A percentile compares a stretch with the other conserved stretches of the same genome.
Conservation (phyloP, 257 asterid species). For the Nicotiana otophora region DNA sequence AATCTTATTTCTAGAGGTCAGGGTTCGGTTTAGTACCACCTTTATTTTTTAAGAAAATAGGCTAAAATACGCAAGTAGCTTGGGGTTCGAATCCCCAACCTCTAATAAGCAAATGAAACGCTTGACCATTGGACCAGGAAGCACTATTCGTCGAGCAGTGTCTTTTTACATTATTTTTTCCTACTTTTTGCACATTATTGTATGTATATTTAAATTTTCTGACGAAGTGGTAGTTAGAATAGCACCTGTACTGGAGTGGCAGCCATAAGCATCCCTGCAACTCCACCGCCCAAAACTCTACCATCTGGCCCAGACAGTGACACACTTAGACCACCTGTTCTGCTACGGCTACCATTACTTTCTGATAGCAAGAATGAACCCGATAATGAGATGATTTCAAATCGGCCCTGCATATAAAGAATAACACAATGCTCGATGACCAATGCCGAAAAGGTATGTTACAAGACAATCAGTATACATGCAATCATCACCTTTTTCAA, state of each 20-base stretch:
- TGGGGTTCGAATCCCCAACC: too few species aligned
- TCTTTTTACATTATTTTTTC: too few species aligned
- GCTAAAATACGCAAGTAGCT: too few species aligned
- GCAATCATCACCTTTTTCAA: neutral
- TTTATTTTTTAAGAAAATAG: too few species aligned
- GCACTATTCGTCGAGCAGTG: too few species aligned
- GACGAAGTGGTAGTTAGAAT: neutral
- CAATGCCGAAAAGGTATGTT: neutral
- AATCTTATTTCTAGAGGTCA: too few species aligned
- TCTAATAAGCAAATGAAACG: too few species aligned
- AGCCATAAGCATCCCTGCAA: slow-evolving; percentile 70
- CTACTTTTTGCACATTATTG: too few species aligned
- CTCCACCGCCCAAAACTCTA: slow-evolving; percentile 73
- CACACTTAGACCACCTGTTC: slow-evolving; percentile 52
- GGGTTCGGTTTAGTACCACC: too few species aligned
- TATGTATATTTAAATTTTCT: too few species aligned
- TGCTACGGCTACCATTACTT: slow-evolving; percentile 40
- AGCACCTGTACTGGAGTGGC: slow-evolving; percentile 73
- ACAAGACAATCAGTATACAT: neutral
- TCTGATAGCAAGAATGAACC: slow-evolving; percentile 66
- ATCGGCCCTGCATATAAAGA: slow-evolving; percentile 56
- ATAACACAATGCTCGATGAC: neutral
- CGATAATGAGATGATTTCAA: slow-evolving; percentile 65
- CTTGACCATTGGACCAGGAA: too few species aligned
- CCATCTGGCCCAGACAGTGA: slow-evolving; percentile 71